phyloP scores from a whole-genome alignment of 192 early-diverging fungal species.

The Backusella circina region DNA sequence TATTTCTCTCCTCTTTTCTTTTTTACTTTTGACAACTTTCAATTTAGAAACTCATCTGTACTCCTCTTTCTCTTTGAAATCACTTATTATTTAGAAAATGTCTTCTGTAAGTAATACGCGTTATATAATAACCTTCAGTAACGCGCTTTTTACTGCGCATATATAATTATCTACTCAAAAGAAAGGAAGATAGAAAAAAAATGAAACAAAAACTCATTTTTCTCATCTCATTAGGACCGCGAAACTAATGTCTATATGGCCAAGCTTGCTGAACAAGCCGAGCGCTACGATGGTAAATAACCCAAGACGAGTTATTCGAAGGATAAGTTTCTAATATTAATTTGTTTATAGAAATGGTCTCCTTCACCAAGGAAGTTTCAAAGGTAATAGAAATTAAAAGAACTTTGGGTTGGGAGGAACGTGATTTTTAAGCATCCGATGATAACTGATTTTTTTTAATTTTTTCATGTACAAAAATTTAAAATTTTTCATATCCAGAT shows the following conservation, averaged over 20 bases:
- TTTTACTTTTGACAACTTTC: slow-evolving; percentile 1
- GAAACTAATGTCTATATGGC: slow-evolving; percentile 95
- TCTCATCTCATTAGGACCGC: slow-evolving; percentile 18
- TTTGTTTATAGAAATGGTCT: slow-evolving; percentile 69
- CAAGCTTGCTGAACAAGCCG: slow-evolving; percentile 96
- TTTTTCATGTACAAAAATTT: neutral
- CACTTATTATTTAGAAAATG: neutral
- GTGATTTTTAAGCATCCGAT: neutral
- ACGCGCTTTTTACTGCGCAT: neutral
- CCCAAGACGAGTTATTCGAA: neutral
- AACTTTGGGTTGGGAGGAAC: neutral
- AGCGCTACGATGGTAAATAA: slow-evolving; percentile 68
- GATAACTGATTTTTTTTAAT: neutral
- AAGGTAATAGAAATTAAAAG: slow-evolving; percentile 29
- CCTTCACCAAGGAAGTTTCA: slow-evolving; percentile 84
- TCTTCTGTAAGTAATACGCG: neutral
- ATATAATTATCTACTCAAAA: neutral
- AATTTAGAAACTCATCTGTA: neutral
- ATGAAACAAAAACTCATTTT: neutral
- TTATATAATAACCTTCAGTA: neutral
- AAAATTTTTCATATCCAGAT: slow-evolving; percentile 45
- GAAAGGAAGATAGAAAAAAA: neutral
- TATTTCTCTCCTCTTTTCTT: neutral
- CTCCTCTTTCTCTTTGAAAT: neutral
- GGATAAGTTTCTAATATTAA: neutral